Evolutionary conservation across 75 land plant species (phyloP).

Genomic region (Isoetes taiwanensis): DNA sequence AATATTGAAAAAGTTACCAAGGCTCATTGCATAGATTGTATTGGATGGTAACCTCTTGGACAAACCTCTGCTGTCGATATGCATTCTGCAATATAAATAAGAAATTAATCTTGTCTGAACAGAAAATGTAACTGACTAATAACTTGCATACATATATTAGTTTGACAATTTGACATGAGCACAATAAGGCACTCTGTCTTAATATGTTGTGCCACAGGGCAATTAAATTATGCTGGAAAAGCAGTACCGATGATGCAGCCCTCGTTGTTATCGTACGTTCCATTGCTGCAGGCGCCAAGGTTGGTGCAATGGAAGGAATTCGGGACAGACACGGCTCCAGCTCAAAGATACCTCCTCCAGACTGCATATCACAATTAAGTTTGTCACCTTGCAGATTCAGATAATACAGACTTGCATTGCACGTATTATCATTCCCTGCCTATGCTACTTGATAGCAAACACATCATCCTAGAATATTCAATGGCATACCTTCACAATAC

Average conservation of each 20-base stretch:
- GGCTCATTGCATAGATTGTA: slow-evolving; percentile 99
- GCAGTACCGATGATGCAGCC: slow-evolving; percentile 86
- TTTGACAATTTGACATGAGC: no score
- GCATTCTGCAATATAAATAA: slow-evolving; percentile 79
- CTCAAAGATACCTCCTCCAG: slow-evolving; percentile 75
- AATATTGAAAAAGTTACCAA: slow-evolving; percentile 36
- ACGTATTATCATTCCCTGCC: no score
- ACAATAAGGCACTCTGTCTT: no score
- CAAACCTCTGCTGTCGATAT: slow-evolving; percentile 77
- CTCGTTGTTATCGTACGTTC: slow-evolving; percentile 97
- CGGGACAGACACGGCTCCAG: slow-evolving; percentile 80
- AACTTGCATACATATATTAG: neutral
- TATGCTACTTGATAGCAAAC: no score
- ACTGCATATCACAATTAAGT: no score
- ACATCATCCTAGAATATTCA: no score
- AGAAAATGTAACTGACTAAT: no score
- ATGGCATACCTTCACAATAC: slow-evolving; percentile 65
- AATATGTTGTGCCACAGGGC: no score
- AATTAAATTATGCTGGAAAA: neutral
- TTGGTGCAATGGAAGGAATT: slow-evolving; percentile 76
- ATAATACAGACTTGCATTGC: no score
- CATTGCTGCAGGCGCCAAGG: slow-evolving; percentile 89
- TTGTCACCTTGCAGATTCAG: no score
- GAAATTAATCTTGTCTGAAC: no score
- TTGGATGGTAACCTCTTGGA: slow-evolving; percentile 93